Evolutionary conservation across 176 grass and related monocot genomes (phyloP).

Genomic region (Guadua angustifolia): DNA sequence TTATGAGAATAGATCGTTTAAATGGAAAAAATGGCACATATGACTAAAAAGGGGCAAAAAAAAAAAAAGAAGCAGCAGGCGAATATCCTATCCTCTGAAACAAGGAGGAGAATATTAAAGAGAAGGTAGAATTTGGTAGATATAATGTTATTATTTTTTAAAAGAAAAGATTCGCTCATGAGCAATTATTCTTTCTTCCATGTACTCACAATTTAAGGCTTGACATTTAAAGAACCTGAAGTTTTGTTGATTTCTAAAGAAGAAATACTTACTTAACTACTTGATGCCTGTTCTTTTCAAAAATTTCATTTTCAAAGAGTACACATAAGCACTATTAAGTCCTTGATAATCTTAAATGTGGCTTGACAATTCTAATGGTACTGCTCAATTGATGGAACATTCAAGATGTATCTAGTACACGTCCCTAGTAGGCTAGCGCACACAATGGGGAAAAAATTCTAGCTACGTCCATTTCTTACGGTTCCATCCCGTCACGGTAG

Average conservation of each 20-base stretch:
- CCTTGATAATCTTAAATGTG: background rate
- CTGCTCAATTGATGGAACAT: slow-evolving; percentile 17
- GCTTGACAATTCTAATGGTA: background rate
- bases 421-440: background rate
- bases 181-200: background rate
- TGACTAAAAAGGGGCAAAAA: slow-evolving; percentile 13
- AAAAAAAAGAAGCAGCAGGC: background rate
- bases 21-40: background rate
- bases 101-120: slow-evolving; percentile 10
- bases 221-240: background rate
- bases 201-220: background rate
- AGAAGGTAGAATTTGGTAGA: background rate
- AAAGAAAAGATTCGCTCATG: background rate
- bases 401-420: background rate
- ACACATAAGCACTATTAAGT: background rate
- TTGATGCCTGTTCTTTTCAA: background rate
- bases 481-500: slow-evolving; percentile 15
- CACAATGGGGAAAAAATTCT: background rate
- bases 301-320: background rate
- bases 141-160: background rate
- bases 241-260: background rate
- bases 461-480: background rate
- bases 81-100: slow-evolving; percentile 28
- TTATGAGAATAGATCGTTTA: background rate
- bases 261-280: background rate